Percentiles rank a stretch among this genome's conserved stretches.
phyloP scores from a whole-genome alignment of 306 rosid genomes.

The Quercus suber region DNA sequence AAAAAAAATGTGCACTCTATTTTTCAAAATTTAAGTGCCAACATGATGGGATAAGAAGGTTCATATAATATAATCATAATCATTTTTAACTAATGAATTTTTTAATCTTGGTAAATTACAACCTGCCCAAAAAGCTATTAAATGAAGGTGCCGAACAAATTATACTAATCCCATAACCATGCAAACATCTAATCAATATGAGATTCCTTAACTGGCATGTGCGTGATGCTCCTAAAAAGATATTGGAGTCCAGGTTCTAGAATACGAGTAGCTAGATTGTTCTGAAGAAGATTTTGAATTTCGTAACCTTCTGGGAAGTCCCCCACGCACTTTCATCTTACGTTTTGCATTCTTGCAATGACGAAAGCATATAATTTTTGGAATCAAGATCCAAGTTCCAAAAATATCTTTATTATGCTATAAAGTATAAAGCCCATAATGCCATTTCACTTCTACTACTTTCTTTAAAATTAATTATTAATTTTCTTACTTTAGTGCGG shows the following conservation, averaged over 20 bases:
- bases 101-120: too few relatives aligned
- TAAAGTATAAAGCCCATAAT: slow-evolving; percentile 28
- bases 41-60: too few relatives aligned
- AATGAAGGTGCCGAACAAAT: too few relatives aligned
- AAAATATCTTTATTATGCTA: slow-evolving; percentile 45
- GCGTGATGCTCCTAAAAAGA: neutral
- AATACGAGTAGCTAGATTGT: neutral
- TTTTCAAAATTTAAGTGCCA: too few relatives aligned
- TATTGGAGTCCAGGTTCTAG: neutral
- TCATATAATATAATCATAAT: too few relatives aligned
- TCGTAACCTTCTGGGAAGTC: neutral
- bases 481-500: too few relatives aligned
- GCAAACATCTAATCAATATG: too few relatives aligned
- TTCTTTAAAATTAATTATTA: too few relatives aligned
- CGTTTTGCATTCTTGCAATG: slow-evolving; percentile 27
- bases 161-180: too few relatives aligned
- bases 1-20: too few relatives aligned
- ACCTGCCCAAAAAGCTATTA: too few relatives aligned
- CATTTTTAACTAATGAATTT: too few relatives aligned
- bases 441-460: slow-evolving; percentile 24
- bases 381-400: slow-evolving; percentile 60
- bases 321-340: neutral
- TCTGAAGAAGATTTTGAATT: neutral
- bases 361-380: slow-evolving; percentile 36
- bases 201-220: neutral